phyloP scores from a whole-genome alignment of 768 basidiomycete genomes.

The Hebeloma cylindrosporum region DNA sequence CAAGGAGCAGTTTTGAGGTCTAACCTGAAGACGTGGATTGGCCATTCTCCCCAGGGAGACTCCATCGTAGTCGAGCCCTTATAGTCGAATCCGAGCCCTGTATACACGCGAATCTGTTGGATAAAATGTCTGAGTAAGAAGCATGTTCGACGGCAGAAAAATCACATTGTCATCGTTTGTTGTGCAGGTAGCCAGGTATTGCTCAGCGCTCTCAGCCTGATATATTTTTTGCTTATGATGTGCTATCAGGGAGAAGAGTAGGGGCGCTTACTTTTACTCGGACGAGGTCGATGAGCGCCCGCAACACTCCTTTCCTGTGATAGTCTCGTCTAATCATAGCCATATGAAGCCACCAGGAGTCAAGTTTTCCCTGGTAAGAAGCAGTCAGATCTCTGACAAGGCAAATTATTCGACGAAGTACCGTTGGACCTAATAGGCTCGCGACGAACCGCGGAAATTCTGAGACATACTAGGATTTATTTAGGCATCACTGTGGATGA shows the following conservation, averaged over 20 bases:
- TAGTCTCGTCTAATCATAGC: slow-evolving; percentile 26
- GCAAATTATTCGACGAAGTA: slow-evolving; percentile 7
- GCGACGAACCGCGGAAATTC: slow-evolving; percentile 23
- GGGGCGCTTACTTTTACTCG: slow-evolving; percentile 20
- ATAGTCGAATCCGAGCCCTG: slow-evolving; percentile 20
- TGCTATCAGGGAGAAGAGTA: slow-evolving; percentile 10
- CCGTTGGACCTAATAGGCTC: slow-evolving; percentile 21
- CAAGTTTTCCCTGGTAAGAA: slow-evolving; percentile 21
- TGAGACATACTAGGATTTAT: slow-evolving; percentile 19
- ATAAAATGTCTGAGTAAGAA: not conserved
- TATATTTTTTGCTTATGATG: slow-evolving; percentile 3
- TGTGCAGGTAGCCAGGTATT: slow-evolving; percentile 15
- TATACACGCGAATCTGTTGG: slow-evolving; percentile 26
- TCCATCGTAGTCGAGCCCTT: slow-evolving; percentile 24
- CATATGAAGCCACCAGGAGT: slow-evolving; percentile 30
- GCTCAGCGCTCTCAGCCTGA: slow-evolving; percentile 11
- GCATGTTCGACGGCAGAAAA: not conserved
- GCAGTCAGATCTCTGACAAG: not conserved
- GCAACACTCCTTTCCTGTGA: slow-evolving; percentile 25
- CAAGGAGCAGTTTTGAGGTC: too few relatives aligned
- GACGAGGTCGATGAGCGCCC: slow-evolving; percentile 24
- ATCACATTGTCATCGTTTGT: slow-evolving; percentile 22
- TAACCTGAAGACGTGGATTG: slow-evolving; percentile 24
- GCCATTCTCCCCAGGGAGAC: slow-evolving; percentile 30
- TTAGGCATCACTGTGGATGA: not conserved